phyloP scores from a whole-genome alignment of 2,329 filamentous ascomycete species.

The Endoconidiophora laricicola region DNA sequence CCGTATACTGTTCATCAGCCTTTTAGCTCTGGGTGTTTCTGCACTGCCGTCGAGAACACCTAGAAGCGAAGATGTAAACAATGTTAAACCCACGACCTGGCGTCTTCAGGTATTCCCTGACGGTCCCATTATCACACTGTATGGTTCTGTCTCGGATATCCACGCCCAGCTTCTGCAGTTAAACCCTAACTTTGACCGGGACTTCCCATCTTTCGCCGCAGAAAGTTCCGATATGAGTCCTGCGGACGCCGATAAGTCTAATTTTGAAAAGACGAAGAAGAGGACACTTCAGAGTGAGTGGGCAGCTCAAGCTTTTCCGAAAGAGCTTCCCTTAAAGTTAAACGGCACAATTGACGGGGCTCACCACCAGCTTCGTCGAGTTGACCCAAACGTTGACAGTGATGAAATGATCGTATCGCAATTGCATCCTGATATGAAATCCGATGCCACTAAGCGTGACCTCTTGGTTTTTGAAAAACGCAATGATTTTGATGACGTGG shows the following conservation, averaged over 20 bases:
- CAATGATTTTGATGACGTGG: background rate
- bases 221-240: too few species aligned
- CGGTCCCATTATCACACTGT: conserved; percentile 12
- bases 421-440: too few species aligned
- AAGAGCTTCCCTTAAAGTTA: background rate
- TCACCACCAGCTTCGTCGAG: conserved; percentile 12
- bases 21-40: conserved; percentile 7
- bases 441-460: background rate
- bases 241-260: too few species aligned
- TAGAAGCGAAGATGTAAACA: conserved; percentile 1
- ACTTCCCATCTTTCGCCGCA: conserved; percentile 5
- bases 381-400: conserved; percentile 14
- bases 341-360: conserved; percentile 15
- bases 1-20: conserved; percentile 4
- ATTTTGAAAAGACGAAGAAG: background rate
- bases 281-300: conserved; percentile 3
- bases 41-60: background rate
- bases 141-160: conserved; percentile 14
- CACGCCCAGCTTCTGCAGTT: conserved; percentile 13
- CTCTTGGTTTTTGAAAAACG: background rate
- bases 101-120: conserved; percentile 13
- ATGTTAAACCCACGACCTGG: conserved; percentile 10
- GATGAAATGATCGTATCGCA: background rate
- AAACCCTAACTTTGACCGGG: conserved; percentile 14
- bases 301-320: conserved; percentile 1